Evolutionary conservation across 2,329 filamentous ascomycete genomes (phyloP), one percentile per base, ranked within the genome.

Genomic region (Penicillium sp.): DNA sequence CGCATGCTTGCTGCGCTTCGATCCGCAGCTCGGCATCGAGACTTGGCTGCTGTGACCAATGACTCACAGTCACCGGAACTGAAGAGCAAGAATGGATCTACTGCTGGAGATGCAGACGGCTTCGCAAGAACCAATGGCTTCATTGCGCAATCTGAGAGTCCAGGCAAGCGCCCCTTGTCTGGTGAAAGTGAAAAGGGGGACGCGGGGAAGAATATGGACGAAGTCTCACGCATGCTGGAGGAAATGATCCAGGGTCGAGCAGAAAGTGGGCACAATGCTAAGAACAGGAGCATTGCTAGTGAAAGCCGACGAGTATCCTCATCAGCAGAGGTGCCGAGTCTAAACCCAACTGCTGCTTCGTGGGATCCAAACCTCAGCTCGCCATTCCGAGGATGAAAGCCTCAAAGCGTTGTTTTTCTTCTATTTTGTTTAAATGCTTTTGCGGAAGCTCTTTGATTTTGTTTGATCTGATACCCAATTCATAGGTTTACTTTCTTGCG

Each of bases 241-340:
- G 91, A 96, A 76, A 97, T 97, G 93, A 94, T 97, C 59, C 89
- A 93, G 70, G 90, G 93, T 70, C 86, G 89, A 57, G 89, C 95
- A 53, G 90, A 94, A 67, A 86, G 82, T 52, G 90, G 89, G 23
- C 86, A 90, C 54, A 77, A 91, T 23, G 81, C 90, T 31, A 91
- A 87, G 68, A 83, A 91, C 50, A 66, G 60, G 33, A 84, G 86
- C 49, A 71, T 89, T 37, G 80, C 81, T 6, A 75, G 71, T 42
- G 81, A 80, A 43, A 69, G 67, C 53, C 71, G 66, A 57, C 67
- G 71, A 50, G 63, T 65, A 38, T 75, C 74, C 15, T 63, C 69
- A 29, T 67, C 66, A 13, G 67, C 66, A 21, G 59, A 69, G 25
- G 63, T 62, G 45, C 71, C 27, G 49, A 58, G 65, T 2, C 60